Conservation (phyloP, 176 grass and related monocot genomes). For the Musa itinerans region DNA sequence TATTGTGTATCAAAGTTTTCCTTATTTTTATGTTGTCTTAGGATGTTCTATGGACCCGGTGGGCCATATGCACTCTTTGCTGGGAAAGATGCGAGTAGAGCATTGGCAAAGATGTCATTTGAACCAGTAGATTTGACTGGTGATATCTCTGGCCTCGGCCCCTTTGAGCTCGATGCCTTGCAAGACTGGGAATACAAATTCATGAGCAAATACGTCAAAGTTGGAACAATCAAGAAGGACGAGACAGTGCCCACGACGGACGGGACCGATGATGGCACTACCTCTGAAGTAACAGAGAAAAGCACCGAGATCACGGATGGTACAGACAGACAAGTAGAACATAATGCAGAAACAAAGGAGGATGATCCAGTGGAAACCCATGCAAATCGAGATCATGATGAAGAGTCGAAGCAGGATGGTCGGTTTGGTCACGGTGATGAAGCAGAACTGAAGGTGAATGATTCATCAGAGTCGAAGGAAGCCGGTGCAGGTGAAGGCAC, state of each 20-base stretch:
- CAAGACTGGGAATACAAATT: slow-evolving; percentile 62
- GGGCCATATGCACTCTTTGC: slow-evolving; percentile 40
- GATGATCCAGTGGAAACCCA: slow-evolving; percentile 7
- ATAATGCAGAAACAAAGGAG: background rate
- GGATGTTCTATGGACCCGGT: slow-evolving; percentile 47
- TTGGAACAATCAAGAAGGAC: slow-evolving; percentile 37
- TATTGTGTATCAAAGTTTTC: background rate
- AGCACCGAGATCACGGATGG: background rate
- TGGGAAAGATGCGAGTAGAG: slow-evolving; percentile 39
- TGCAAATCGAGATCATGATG: background rate
- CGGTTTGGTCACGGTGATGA: background rate
- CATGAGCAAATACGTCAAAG: slow-evolving; percentile 45
- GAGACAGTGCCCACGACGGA: background rate
- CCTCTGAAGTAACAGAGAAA: background rate
- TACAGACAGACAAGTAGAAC: background rate
- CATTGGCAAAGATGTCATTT: slow-evolving; percentile 52
- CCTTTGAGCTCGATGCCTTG: slow-evolving; percentile 33
- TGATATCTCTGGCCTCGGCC: slow-evolving; percentile 30
- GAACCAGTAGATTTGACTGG: slow-evolving; percentile 35
- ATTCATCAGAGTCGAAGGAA: slow-evolving; percentile 11
- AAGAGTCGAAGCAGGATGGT: slow-evolving; percentile 11
- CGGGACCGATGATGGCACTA: background rate
- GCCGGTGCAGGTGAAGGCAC: background rate
- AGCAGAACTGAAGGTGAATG: background rate
- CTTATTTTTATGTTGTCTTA: background rate